These are phyloP conservation scores for Gnomoniopsis smithogilvyi DNA, from an alignment of 2,329 filamentous ascomycete genomes.

Conservation along the genomic window DNA sequence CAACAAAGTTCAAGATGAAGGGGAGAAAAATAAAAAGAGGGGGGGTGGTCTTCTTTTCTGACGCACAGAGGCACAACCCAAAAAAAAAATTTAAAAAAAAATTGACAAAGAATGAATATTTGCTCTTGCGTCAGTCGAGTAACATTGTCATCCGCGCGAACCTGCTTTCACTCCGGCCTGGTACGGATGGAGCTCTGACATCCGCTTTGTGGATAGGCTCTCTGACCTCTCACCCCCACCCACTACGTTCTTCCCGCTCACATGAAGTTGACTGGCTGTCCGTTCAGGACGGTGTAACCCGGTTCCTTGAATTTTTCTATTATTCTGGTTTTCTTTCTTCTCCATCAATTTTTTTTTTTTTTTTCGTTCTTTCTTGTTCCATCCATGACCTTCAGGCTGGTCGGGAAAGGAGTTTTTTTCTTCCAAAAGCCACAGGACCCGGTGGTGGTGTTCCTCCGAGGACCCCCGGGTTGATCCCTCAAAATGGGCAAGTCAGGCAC, in stretches of 20 bases:
- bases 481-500: slow-evolving; percentile 7
- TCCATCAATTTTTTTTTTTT: not conserved
- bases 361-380: not conserved
- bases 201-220: not conserved
- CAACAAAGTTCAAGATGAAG: too few species aligned
- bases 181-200: not conserved
- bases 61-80: too few species aligned
- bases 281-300: too few species aligned
- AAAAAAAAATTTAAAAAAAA: too few species aligned
- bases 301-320: not conserved
- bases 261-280: too few species aligned
- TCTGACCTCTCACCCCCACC: not conserved
- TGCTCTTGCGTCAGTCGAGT: not conserved
- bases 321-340: not conserved
- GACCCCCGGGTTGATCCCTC: not conserved
- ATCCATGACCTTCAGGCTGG: too few species aligned
- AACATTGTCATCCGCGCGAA: too few species aligned
- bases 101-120: too few species aligned
- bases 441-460: not conserved
- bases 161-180: not conserved
- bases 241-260: not conserved
- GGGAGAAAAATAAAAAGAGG: too few species aligned
- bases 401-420: not conserved
- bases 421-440: not conserved
- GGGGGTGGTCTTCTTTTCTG: too few species aligned